Evolutionary conservation across 176 grass and related monocot species (phyloP).

Genomic region (Triticum urartu): DNA sequence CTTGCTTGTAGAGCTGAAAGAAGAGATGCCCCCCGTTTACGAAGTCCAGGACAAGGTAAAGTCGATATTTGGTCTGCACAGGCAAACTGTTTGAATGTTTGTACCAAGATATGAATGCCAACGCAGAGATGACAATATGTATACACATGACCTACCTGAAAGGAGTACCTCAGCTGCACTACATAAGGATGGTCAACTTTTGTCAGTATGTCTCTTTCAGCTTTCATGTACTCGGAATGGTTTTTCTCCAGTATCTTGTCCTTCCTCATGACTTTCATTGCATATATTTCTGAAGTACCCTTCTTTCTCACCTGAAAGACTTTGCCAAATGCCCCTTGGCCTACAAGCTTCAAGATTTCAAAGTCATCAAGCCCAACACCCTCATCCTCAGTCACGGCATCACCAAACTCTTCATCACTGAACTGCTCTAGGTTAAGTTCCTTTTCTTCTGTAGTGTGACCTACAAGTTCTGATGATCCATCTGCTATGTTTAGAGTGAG

Average conservation of each 20-base stretch:
- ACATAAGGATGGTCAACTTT: conserved; percentile 96
- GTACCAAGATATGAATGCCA: conserved; percentile 30
- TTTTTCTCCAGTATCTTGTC: conserved; percentile 95
- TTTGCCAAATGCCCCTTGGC: conserved; percentile 94
- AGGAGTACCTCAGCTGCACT: conserved; percentile 93
- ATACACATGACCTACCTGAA: conserved; percentile 61
- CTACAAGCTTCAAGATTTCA: conserved; percentile 91
- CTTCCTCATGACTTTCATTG: conserved; percentile 98
- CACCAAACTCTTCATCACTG: conserved; percentile 58
- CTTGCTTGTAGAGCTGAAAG: conserved; percentile 96
- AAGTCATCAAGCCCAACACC: conserved; percentile 85
- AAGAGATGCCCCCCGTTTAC: conserved; percentile 94
- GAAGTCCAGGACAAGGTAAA: conserved; percentile 95
- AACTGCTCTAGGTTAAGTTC: conserved; percentile 30
- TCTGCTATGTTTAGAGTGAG: conserved; percentile 56
- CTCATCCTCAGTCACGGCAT: conserved; percentile 23
- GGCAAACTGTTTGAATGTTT: conserved; percentile 1
- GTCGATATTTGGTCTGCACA: conserved; percentile 84
- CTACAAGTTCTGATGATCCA: conserved; percentile 43
- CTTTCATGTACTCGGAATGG: conserved; percentile 93
- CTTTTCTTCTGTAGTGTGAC: conserved; percentile 39
- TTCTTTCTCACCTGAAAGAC: conserved; percentile 98
- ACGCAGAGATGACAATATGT: not conserved
- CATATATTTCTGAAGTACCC: conserved; percentile 86
- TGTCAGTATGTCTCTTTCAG: conserved; percentile 92